Base-by-base conservation (phyloP, 169 alveolate genomes). In the Plasmodium gallinaceum region DNA sequence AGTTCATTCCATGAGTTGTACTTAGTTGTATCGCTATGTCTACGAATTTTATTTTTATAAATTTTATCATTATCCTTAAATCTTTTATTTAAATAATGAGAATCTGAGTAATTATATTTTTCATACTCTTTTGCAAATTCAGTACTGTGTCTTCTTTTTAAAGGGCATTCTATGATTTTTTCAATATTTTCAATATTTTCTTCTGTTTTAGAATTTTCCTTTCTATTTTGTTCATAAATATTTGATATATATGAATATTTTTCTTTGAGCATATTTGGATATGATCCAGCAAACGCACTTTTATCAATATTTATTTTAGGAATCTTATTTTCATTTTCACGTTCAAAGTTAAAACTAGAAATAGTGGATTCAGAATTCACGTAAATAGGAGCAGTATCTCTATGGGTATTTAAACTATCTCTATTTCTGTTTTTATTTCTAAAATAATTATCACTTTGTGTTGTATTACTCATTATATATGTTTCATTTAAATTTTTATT, bases 71-170 rank as follows among this genome's bases (percentile, higher is more conserved):
- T 39, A 5, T 62, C 60, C 9, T 51, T 46, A 45, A 18, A 62
- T 78, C 58, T 26, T 18, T 51, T 78, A 37, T 78, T 78, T 7
- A 78, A 2, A 37, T 20, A 52, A 18, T 26, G n/a, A 6, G 78
- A 48, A 43, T 78, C 72, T 8, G 80, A 78, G 58, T 65, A 26
- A 65, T 65, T 51, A 16, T 64, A 42, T 58, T 57, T 78, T 7
- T 65, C 80, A 48, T 78, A 43, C n/a, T 78, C 89, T 18, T 60
- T 52, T 7, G 18, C 32, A 65, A 78, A n/a, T 9, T 78, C 78
- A 18, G 76, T 78, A 6, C 78, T 78, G 69, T 78, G 89, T 78
- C 78, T 78, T 65, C 89, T 78, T 43, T 78, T 78, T 22, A 65
- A 70, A 51, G 89, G 76, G 14, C 48, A 22, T 2, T 26, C 51